Base-by-base conservation (phyloP, 2,329 filamentous ascomycete species). In the Colletotrichum musicola region DNA sequence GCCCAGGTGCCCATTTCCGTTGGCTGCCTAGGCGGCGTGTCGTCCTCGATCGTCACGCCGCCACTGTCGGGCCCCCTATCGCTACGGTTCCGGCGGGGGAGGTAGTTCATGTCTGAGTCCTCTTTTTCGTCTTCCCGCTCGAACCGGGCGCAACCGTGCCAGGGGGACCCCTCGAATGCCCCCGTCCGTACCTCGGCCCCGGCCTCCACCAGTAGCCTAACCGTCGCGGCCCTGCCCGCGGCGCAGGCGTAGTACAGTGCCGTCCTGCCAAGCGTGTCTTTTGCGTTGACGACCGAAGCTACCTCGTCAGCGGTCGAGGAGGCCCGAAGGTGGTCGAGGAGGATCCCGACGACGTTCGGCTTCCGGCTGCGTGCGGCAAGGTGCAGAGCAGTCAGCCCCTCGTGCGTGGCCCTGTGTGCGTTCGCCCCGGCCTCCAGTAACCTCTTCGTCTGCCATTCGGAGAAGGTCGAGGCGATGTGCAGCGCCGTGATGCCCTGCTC, bases 401-500 rank as follows among this genome's bases (percentile, higher is more conserved):
- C 77, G 4, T 74, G 14, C 0, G 80, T 83, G 1, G 57, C 25
- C 2, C 71, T 68, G 0, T 55, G 68, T 0, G 78, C 72, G 73
- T 83, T 74, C 0, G 81, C 81, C 4, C 82, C 80, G 4, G 74
- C 74, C 7, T 76, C 72, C 1, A 84, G 73, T n/a, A 84, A 72
- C 9, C 68, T 67, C n/a, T 70, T 72, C 1, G 77, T 67, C 5
- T 70, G 56, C 1, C 51, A 22, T 58, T 75, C 72, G 0, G 75
- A 78, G 1, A 71, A 51, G 1, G 73, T 68, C 2, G 68, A 72
- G 0, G 73, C 73, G 4, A 71, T n/a, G 38, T 79, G 76, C 12
- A 81, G 58, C 13, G 76, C 73, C 1, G 71, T 72, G 5, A 69
- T 18, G 4, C 74, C 71, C 1, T 73, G 54, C 4, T 50, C 10